These are phyloP conservation scores for Paraurostyla sp. DNA, from an alignment of 73 alveolate species.

Conservation along the genomic window DNA sequence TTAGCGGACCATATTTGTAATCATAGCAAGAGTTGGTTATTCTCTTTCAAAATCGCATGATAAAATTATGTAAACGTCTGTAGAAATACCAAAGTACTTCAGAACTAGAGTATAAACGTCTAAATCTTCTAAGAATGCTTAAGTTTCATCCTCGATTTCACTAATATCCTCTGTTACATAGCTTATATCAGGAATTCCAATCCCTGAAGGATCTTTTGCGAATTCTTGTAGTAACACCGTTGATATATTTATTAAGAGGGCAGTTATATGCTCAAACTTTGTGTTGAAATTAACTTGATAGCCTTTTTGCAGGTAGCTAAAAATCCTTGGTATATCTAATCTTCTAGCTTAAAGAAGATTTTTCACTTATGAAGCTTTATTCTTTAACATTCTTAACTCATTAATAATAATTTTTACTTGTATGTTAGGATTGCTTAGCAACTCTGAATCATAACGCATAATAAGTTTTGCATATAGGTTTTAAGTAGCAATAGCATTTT, in stretches of 20 bases:
- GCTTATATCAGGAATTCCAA: conserved; percentile 49
- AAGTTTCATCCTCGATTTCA: conserved; percentile 45
- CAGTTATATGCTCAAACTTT: conserved; percentile 18
- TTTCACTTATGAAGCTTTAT: conserved; percentile 32
- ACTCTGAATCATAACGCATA: conserved; percentile 33
- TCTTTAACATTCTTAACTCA: conserved; percentile 43
- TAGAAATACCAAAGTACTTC: conserved; percentile 39
- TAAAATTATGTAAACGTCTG: conserved; percentile 48
- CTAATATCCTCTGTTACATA: conserved; percentile 52
- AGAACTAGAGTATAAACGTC: conserved; percentile 33
- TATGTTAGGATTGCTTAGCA: conserved; percentile 7
- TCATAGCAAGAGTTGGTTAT: not conserved
- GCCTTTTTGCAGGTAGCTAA: conserved; percentile 26
- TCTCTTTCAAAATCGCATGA: conserved; percentile 56
- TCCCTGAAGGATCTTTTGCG: conserved; percentile 58
- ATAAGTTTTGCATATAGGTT: conserved; percentile 44
- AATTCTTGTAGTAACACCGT: conserved; percentile 35
- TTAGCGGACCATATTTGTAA: conserved; percentile 31
- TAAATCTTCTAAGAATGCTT: conserved; percentile 47
- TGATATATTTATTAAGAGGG: conserved; percentile 21
- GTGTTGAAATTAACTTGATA: conserved; percentile 45
- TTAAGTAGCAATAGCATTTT: conserved; percentile 57
- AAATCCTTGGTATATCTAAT: conserved; percentile 33
- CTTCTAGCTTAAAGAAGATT: conserved; percentile 36
- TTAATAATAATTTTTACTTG: conserved; percentile 33